These are phyloP conservation scores for Pichia sp. DNA, from an alignment of 1,139 yeast species.

Conservation along the genomic window DNA sequence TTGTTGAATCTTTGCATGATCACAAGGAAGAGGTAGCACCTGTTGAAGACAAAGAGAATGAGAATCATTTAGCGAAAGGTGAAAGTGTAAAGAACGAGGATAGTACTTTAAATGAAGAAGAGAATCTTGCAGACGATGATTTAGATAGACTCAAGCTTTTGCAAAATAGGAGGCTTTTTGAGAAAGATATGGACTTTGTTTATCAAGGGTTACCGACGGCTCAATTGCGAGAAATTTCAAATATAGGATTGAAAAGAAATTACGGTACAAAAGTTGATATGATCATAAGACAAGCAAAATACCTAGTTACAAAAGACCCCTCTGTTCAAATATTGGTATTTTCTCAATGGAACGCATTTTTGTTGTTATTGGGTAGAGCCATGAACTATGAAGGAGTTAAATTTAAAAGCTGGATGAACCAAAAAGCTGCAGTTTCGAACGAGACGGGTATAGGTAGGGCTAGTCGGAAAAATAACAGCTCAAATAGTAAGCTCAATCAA, in stretches of 20 bases:
- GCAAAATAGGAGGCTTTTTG: slow-evolving; percentile 20
- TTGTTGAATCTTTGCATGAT: slow-evolving; percentile 33
- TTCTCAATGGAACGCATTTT: slow-evolving; percentile 82
- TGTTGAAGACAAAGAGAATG: not conserved
- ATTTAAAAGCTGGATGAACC: slow-evolving; percentile 35
- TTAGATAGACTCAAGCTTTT: slow-evolving; percentile 14
- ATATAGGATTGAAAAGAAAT: slow-evolving; percentile 32
- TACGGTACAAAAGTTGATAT: slow-evolving; percentile 86
- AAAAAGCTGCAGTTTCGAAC: not conserved
- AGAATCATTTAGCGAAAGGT: no score
- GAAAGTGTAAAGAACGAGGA: slow-evolving; percentile 2
- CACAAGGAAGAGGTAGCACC: slow-evolving; percentile 3
- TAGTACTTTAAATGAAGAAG: slow-evolving; percentile 9
- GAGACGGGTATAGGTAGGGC: not conserved
- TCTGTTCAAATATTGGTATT: slow-evolving; percentile 75
- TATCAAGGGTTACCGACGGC: slow-evolving; percentile 46
- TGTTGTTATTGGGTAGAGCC: slow-evolving; percentile 65
- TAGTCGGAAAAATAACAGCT: not conserved
- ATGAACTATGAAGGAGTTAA: slow-evolving; percentile 54
- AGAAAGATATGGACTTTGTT: slow-evolving; percentile 39
- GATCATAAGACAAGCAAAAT: slow-evolving; percentile 67
- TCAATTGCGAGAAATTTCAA: slow-evolving; percentile 43
- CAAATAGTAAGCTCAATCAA: slow-evolving; percentile 26
- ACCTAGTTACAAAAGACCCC: slow-evolving; percentile 55
- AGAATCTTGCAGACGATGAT: slow-evolving; percentile 10